Evolutionary conservation across 73 alveolate species (phyloP).

Genomic region (Stentor coeruleus): DNA sequence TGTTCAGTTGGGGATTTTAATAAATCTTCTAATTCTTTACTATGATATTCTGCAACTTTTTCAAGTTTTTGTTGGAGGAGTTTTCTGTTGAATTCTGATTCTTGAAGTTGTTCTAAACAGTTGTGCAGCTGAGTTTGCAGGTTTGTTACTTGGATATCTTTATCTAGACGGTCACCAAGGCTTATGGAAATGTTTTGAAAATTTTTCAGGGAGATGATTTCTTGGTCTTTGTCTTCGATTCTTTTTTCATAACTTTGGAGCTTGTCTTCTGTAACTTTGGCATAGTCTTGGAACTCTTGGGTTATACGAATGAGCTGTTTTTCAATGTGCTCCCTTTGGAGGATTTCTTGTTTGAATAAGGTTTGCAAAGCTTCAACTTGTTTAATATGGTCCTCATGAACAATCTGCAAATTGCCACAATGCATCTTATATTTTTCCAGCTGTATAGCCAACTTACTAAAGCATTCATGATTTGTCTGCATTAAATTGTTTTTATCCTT

Average conservation of each 20-base stretch:
- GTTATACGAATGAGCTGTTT: background rate
- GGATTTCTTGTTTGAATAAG: background rate
- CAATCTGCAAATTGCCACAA: background rate
- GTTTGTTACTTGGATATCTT: background rate
- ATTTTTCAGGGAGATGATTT: background rate
- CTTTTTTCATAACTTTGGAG: background rate
- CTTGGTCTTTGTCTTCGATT: background rate
- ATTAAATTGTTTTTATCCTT: background rate
- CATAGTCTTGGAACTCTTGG: background rate
- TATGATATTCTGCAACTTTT: background rate
- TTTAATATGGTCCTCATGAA: background rate
- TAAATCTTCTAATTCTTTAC: background rate
- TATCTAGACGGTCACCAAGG: background rate
- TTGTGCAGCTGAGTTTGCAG: background rate
- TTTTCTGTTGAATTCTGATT: background rate
- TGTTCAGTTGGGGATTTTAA: background rate
- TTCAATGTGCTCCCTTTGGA: background rate
- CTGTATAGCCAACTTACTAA: background rate
- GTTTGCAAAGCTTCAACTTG: background rate
- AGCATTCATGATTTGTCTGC: background rate
- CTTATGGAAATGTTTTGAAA: too few relatives aligned
- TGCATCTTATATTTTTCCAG: background rate
- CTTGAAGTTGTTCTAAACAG: background rate
- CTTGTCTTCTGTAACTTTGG: background rate
- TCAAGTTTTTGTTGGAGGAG: conserved; percentile 12